Conservation (phyloP, 2,329 filamentous ascomycete species). For the Ophiostoma angusticollis region DNA sequence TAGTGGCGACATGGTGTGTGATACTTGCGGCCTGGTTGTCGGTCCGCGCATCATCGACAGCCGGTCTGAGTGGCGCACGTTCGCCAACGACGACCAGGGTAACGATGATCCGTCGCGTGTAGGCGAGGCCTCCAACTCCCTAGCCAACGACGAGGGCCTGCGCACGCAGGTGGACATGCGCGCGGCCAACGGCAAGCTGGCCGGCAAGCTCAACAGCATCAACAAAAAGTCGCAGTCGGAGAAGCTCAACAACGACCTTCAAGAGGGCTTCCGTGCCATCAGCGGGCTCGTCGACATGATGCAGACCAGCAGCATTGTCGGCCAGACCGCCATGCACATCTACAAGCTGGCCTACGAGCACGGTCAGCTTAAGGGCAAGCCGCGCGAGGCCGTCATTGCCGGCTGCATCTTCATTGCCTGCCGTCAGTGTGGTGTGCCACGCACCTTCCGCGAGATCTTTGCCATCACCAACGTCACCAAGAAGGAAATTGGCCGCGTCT, state of each 20-base stretch:
- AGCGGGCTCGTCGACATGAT: conserved; percentile 76
- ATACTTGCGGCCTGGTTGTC: conserved; percentile 80
- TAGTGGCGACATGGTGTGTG: conserved; percentile 84
- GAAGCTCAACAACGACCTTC: conserved; percentile 32
- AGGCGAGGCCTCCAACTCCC: conserved; percentile 80
- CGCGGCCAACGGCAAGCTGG: conserved; percentile 15
- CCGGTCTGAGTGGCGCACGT: conserved; percentile 96
- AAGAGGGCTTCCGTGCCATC: conserved; percentile 75
- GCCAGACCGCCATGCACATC: conserved; percentile 84
- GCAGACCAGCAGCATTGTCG: conserved; percentile 65
- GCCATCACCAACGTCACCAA: conserved; percentile 86
- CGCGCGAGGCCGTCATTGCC: conserved; percentile 83
- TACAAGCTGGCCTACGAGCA: conserved; percentile 91
- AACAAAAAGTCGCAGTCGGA: conserved; percentile 19
- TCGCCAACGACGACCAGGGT: conserved; percentile 94
- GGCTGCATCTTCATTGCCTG: conserved; percentile 97
- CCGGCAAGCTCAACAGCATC: conserved; percentile 17
- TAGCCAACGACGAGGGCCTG: conserved; percentile 27
- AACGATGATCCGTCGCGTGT: conserved; percentile 97
- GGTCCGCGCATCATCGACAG: conserved; percentile 88
- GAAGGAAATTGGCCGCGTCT: conserved; percentile 93
- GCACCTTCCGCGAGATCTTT: conserved; percentile 91
- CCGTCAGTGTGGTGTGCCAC: conserved; percentile 72
- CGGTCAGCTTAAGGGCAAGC: conserved; percentile 90
- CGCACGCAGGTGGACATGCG: conserved; percentile 17